A percentile compares a stretch with the other conserved stretches of the same genome.
Conservation (phyloP, 306 rosid genomes). For the Castanea sativa region DNA sequence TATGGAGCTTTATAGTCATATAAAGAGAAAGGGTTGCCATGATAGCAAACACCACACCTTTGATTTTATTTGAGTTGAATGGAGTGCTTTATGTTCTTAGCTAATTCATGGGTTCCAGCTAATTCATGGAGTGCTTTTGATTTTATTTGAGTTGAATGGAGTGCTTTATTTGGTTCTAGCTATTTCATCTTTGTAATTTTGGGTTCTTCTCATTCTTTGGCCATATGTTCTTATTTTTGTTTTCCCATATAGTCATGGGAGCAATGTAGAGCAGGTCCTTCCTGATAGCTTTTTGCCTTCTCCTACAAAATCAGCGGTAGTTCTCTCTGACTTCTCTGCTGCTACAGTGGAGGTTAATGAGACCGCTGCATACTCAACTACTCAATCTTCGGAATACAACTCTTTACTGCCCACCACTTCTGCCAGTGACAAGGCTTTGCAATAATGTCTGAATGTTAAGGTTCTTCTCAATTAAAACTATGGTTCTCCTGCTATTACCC, state of each 20-base stretch:
- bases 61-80: neutral
- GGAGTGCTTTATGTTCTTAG: neutral
- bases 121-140: neutral
- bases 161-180: neutral
- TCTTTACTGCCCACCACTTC: constrained; percentile 25
- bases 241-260: constrained; percentile 13
- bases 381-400: constrained; percentile 33
- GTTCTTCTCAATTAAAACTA: constrained; percentile 29
- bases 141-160: neutral
- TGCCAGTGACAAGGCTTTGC: constrained; percentile 37
- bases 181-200: neutral
- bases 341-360: constrained; percentile 30
- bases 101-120: neutral
- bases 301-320: constrained; percentile 63
- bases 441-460: constrained; percentile 47
- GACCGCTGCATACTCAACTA: constrained; percentile 18
- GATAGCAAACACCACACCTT: neutral
- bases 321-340: constrained; percentile 38
- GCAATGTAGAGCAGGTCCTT: constrained; percentile 74
- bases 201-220: constrained; percentile 13
- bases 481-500: constrained; percentile 2
- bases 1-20: constrained; percentile 22
- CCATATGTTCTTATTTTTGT: constrained; percentile 1
- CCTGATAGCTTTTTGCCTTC: constrained; percentile 84
- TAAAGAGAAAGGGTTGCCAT: neutral